Conservation (phyloP, 441 rosid genomes). For the Brassica hybrid region DNA sequence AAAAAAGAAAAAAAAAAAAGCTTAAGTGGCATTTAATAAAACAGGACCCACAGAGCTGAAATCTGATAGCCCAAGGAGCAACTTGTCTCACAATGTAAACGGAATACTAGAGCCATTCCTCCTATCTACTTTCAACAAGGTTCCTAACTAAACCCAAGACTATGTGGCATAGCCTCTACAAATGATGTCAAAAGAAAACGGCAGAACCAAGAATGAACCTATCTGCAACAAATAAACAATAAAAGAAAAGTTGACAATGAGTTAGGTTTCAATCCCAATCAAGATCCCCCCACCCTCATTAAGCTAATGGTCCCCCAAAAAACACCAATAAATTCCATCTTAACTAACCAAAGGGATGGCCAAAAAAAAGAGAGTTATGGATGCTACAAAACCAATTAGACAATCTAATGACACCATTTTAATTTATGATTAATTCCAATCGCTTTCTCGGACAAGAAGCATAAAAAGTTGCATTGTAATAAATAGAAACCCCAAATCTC, state of each 20-base stretch:
- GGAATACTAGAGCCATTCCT: constrained; percentile 13
- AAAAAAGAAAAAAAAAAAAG: constrained; percentile 12
- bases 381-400: not conserved
- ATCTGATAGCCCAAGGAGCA: constrained; percentile 15
- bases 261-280: constrained; percentile 38
- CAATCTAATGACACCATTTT: not conserved
- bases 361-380: not conserved
- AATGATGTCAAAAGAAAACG: constrained; percentile 14
- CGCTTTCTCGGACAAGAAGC: not conserved
- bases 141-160: constrained; percentile 1
- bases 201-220: not conserved
- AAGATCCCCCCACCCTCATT: constrained; percentile 21
- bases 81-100: constrained; percentile 21
- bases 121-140: constrained; percentile 22
- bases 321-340: constrained; percentile 20
- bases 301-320: constrained; percentile 28
- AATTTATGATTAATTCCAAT: not conserved
- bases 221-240: constrained; percentile 6
- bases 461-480: not conserved
- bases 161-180: not conserved
- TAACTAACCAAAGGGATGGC: constrained; percentile 2
- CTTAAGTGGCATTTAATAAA: constrained; percentile 36
- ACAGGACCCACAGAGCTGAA: constrained; percentile 14
- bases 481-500: constrained; percentile 24
- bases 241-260: constrained; percentile 14